Percentiles rank a stretch among this genome's conserved stretches.
These are phyloP conservation scores for Colletotrichum filicis DNA, from an alignment of 2,329 filamentous ascomycete genomes.

Conservation along the genomic window DNA sequence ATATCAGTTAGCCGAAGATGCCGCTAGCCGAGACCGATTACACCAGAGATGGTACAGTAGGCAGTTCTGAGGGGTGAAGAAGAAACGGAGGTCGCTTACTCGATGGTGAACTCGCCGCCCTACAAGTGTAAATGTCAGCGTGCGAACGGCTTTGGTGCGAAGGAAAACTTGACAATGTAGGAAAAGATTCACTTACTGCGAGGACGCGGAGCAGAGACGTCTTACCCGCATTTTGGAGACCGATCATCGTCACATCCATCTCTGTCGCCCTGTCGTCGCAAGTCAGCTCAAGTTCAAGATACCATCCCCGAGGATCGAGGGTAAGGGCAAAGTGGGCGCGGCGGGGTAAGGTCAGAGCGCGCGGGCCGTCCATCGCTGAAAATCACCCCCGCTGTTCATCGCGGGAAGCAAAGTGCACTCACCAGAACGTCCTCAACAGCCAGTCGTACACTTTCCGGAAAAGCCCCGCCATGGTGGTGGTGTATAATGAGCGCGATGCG, in stretches of 20 bases:
- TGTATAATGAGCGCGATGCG: slow-evolving; percentile 38
- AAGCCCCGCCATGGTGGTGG: slow-evolving; percentile 81
- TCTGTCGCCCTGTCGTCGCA: slow-evolving; percentile 84
- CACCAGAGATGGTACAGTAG: not conserved
- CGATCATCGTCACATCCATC: slow-evolving; percentile 99
- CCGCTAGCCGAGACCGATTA: slow-evolving; percentile 15
- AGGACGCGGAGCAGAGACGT: slow-evolving; percentile 93
- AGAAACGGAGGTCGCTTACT: slow-evolving; percentile 72
- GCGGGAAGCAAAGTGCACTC: slow-evolving; percentile 48
- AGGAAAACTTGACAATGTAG: slow-evolving; percentile 31
- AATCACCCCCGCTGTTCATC: slow-evolving; percentile 22
- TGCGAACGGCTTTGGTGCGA: slow-evolving; percentile 31
- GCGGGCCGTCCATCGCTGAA: slow-evolving; percentile 18
- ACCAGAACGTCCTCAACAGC: slow-evolving; percentile 98
- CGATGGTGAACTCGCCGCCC: slow-evolving; percentile 98
- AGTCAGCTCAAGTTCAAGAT: slow-evolving; percentile 35
- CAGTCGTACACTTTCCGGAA: slow-evolving; percentile 98
- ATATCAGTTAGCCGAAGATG: slow-evolving; percentile 38
- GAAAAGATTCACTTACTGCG: slow-evolving; percentile 74
- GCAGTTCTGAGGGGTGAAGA: not conserved
- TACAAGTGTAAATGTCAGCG: slow-evolving; percentile 56
- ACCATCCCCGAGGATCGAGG: slow-evolving; percentile 6
- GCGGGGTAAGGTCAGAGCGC: slow-evolving; percentile 28
- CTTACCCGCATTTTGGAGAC: slow-evolving; percentile 97
- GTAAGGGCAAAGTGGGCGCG: slow-evolving; percentile 22